Conservation (phyloP, 1,139 yeast species). For the Nakaseomyces delphensis region DNA sequence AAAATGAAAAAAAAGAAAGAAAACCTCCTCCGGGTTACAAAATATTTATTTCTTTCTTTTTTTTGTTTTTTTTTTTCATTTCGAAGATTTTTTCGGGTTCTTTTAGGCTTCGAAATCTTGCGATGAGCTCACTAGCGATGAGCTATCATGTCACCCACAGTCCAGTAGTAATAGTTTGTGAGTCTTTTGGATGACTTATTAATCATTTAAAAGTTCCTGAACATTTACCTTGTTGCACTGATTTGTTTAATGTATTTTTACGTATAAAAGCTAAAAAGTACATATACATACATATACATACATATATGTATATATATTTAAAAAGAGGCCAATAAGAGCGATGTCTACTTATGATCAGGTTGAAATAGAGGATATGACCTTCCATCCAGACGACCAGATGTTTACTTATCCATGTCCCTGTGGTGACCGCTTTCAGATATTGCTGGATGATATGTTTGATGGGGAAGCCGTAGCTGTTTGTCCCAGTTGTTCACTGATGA, state of each 20-base stretch:
- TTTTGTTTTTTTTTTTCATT: not conserved
- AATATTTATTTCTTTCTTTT: not conserved
- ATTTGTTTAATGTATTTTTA: no score
- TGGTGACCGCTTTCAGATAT: slow-evolving; percentile 87
- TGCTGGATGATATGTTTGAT: slow-evolving; percentile 74
- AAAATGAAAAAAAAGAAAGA: no score
- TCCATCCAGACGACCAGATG: slow-evolving; percentile 67
- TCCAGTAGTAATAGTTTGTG: no score
- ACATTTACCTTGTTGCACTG: no score
- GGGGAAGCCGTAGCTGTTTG: slow-evolving; percentile 95
- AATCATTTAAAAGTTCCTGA: no score
- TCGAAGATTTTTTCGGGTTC: not conserved
- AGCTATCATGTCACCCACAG: no score
- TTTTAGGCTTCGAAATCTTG: not conserved
- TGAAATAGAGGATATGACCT: slow-evolving; percentile 94
- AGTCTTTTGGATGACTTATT: no score
- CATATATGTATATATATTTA: not conserved
- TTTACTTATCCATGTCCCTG: slow-evolving; percentile 98
- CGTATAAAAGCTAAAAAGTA: no score
- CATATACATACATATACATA: no score
- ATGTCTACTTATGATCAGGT: slow-evolving; percentile 78
- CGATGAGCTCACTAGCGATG: not conserved
- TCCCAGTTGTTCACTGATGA: slow-evolving; percentile 92
- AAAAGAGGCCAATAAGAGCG: slow-evolving; percentile 1
- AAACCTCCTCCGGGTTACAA: not conserved